phyloP scores from a whole-genome alignment of 1,139 yeast species.

The Scheffersomyces titani region DNA sequence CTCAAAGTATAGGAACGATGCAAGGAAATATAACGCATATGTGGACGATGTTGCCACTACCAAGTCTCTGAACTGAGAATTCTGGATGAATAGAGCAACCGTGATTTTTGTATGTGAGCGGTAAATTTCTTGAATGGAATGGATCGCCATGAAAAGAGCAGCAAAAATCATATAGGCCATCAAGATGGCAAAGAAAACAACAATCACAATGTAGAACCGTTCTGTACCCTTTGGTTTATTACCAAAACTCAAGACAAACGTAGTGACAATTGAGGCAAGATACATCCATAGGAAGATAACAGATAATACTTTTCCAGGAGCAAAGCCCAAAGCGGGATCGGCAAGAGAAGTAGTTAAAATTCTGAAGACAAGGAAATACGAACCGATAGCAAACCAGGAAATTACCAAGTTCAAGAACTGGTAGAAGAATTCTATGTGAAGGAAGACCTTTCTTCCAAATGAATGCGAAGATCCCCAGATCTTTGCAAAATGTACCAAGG shows the following conservation, averaged over 20 bases:
- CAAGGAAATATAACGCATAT: constrained; percentile 47
- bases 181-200: constrained; percentile 82
- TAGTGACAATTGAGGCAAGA: constrained; percentile 82
- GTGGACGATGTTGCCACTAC: constrained; percentile 51
- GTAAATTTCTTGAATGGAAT: constrained; percentile 40
- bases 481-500: constrained; percentile 47
- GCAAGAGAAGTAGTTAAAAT: constrained; percentile 73
- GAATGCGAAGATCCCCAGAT: constrained; percentile 47
- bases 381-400: constrained; percentile 82
- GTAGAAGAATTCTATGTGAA: constrained; percentile 46
- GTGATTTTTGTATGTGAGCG: constrained; percentile 31
- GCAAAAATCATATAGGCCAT: constrained; percentile 90
- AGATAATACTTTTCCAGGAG: constrained; percentile 76
- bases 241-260: constrained; percentile 90
- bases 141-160: constrained; percentile 50
- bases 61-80: constrained; percentile 47
- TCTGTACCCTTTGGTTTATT: constrained; percentile 94
- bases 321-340: constrained; percentile 50
- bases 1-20: constrained; percentile 49
- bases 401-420: constrained; percentile 49
- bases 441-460: constrained; percentile 39
- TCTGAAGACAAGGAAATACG: constrained; percentile 78
- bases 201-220: constrained; percentile 77
- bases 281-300: constrained; percentile 89
- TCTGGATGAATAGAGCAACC: constrained; percentile 39